Evolutionary conservation across 345 rosid species (phyloP).

Genomic region (Boechera divaricarpa): DNA sequence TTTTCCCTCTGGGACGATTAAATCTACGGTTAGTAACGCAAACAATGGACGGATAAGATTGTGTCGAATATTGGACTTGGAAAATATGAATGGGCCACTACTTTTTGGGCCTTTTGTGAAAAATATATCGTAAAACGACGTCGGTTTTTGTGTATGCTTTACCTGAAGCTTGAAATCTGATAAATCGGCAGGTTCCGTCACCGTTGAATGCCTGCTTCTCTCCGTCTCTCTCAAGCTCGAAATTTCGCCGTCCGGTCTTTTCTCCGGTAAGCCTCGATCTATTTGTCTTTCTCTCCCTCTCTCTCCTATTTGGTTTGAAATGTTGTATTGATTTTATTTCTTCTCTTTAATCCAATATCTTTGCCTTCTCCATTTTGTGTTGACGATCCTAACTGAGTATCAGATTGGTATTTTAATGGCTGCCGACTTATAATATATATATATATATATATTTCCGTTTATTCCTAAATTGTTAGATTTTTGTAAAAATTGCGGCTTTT

Average conservation of each 20-base stretch:
- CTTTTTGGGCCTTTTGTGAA: neutral
- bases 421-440: neutral
- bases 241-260: constrained; percentile 19
- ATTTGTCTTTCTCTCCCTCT: neutral
- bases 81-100: neutral
- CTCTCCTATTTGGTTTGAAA: neutral
- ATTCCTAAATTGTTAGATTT: neutral
- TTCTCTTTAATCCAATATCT: neutral
- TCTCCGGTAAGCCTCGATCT: constrained; percentile 24
- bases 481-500: too few relatives aligned
- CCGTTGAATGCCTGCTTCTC: constrained; percentile 8
- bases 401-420: constrained; percentile 11
- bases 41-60: constrained; percentile 26
- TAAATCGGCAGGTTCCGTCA: neutral
- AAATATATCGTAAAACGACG: neutral
- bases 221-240: constrained; percentile 15
- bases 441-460: neutral
- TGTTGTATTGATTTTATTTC: neutral
- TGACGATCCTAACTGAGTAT: neutral
- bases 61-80: neutral
- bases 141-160: neutral
- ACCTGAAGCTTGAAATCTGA: neutral
- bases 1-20: neutral
- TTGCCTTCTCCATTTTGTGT: constrained; percentile 5
- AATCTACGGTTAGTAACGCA: constrained; percentile 17